These are phyloP conservation scores for Lactarius hengduanensis DNA, from an alignment of 768 basidiomycete species.

Conservation along the genomic window DNA sequence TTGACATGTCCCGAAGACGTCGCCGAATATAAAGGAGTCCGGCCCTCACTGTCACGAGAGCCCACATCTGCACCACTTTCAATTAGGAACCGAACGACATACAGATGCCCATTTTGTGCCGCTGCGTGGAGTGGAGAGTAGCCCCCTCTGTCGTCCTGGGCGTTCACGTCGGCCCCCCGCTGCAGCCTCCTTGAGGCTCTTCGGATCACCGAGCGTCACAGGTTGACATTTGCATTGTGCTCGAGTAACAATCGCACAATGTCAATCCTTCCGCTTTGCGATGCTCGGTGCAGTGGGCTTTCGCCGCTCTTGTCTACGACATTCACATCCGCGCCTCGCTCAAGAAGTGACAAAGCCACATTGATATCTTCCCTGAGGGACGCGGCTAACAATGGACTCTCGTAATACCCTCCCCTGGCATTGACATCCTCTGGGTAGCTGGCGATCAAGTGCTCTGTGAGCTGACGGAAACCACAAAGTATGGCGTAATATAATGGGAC, in stretches of 20 bases:
- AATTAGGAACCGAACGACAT: neutral
- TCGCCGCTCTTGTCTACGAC: neutral
- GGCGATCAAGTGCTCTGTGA: slow-evolving; percentile 3
- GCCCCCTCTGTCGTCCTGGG: neutral
- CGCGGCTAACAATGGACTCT: neutral
- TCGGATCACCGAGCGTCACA: too few relatives aligned
- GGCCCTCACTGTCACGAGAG: neutral
- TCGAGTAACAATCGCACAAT: slow-evolving; percentile 2
- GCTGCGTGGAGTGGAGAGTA: neutral
- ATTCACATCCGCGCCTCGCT: slow-evolving; percentile 3
- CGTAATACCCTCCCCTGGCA: neutral
- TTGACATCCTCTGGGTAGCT: neutral
- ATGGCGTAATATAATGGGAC: too few relatives aligned
- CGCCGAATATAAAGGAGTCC: neutral
- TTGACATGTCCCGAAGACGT: neutral
- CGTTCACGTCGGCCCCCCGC: neutral
- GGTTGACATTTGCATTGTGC: neutral
- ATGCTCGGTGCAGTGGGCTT: neutral
- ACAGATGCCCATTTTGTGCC: neutral
- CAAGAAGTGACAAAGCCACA: neutral
- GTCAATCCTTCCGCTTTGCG: neutral
- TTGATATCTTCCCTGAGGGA: neutral
- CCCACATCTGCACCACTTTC: neutral
- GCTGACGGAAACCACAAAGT: too few relatives aligned
- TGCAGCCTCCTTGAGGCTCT: too few relatives aligned